Evolutionary conservation across 2,329 filamentous ascomycete species (phyloP).

Genomic region (Tolypocladium guangdongense): DNA sequence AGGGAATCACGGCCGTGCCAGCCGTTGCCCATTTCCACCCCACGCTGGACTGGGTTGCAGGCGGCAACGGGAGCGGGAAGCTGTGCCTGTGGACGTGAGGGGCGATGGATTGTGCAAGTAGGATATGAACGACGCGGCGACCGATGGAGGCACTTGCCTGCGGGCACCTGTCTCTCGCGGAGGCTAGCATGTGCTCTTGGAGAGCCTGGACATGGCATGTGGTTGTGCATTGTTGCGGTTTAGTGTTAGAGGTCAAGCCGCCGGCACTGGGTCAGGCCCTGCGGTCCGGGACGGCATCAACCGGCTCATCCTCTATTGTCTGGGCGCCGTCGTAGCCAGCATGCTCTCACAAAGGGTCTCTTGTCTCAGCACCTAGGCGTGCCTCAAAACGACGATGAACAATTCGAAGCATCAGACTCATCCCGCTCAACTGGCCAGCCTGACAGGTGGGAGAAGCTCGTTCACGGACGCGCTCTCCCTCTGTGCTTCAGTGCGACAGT

Average conservation of each 20-base stretch:
- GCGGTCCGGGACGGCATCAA: neutral
- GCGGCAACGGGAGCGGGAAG: constrained; percentile 85
- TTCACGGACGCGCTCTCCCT: neutral
- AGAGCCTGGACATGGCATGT: neutral
- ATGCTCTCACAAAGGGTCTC: too few species aligned
- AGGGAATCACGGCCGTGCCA: constrained; percentile 88
- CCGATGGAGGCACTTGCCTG: neutral
- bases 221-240: neutral
- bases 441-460: neutral
- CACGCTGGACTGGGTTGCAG: constrained; percentile 80
- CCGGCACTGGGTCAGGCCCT: neutral
- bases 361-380: too few species aligned
- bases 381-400: too few species aligned
- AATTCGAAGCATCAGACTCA: too few species aligned
- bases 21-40: constrained; percentile 88
- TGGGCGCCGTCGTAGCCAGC: too few species aligned
- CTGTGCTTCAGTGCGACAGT: neutral
- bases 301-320: neutral
- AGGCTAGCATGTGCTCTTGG: neutral
- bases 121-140: neutral
- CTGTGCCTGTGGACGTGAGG: constrained; percentile 76
- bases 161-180: neutral
- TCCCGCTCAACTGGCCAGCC: neutral
- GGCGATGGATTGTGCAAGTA: neutral
- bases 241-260: neutral